Evolutionary conservation across 371 early-diverging fungal species (phyloP).

Genomic region (Mucor racemosus): DNA sequence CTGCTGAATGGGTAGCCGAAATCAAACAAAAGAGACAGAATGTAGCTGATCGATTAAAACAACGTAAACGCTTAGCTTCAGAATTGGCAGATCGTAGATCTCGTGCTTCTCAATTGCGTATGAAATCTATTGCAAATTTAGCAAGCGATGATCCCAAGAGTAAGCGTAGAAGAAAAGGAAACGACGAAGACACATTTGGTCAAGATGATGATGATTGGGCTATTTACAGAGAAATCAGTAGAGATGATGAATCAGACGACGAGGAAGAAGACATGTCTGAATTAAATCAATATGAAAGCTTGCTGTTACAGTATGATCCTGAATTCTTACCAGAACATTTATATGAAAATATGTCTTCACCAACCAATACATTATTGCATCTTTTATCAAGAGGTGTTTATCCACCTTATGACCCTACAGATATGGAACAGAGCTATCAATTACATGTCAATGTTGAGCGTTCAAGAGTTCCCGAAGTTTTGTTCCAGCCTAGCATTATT

Average conservation of each 20-base stretch:
- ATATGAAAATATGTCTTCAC: conserved; percentile 53
- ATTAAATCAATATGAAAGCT: conserved; percentile 71
- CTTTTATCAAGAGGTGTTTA: conserved; percentile 59
- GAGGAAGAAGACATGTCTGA: conserved; percentile 78
- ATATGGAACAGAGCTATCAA: conserved; percentile 72
- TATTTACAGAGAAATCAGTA: conserved; percentile 87
- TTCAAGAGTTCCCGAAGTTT: conserved; percentile 82
- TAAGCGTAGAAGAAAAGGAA: conserved; percentile 62
- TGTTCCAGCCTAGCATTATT: conserved; percentile 86
- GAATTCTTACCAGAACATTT: conserved; percentile 65
- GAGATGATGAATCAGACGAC: conserved; percentile 85
- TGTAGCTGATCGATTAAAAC: conserved; percentile 68
- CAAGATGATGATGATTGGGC: conserved; percentile 94
- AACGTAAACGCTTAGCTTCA: conserved; percentile 66
- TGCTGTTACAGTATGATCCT: conserved; percentile 74
- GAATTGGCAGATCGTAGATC: conserved; percentile 87
- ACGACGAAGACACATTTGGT: conserved; percentile 90
- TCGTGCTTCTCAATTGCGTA: conserved; percentile 83
- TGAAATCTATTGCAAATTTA: conserved; percentile 84
- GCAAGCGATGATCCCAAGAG: conserved; percentile 65
- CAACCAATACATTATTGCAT: conserved; percentile 55
- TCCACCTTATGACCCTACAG: conserved; percentile 70
- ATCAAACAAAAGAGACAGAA: conserved; percentile 65
- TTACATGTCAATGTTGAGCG: conserved; percentile 90
- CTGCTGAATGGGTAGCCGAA: conserved; percentile 76